Conservation (phyloP, 176 grass and related monocot species). For the Poa annua region DNA sequence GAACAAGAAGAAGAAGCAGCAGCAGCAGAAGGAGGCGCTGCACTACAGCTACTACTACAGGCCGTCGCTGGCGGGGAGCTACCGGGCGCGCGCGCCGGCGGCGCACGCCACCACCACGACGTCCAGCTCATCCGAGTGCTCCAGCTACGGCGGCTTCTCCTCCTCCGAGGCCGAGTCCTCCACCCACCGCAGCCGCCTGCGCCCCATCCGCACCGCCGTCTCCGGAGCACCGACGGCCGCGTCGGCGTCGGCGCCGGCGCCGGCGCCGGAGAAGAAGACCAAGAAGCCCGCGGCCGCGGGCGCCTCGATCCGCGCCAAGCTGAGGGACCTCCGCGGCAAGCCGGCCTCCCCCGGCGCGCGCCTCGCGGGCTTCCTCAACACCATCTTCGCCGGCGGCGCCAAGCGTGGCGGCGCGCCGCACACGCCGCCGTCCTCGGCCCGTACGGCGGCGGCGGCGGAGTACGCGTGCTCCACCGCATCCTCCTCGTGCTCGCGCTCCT, state of each 20-base stretch:
- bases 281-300: constrained; percentile 49
- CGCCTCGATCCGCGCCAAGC: constrained; percentile 66
- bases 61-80: constrained; percentile 61
- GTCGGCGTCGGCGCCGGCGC: constrained; percentile 28
- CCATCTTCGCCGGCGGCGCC: constrained; percentile 58
- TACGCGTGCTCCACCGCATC: constrained; percentile 83
- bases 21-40: constrained; percentile 37
- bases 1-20: constrained; percentile 26
- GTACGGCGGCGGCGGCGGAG: constrained; percentile 4
- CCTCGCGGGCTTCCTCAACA: constrained; percentile 82
- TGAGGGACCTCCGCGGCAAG: constrained; percentile 68
- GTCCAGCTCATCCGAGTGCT: constrained; percentile 94
- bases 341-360: constrained; percentile 82
- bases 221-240: not conserved
- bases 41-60: constrained; percentile 57
- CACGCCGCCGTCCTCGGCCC: constrained; percentile 10
- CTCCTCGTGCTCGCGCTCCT: constrained; percentile 79
- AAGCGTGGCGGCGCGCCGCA: constrained; percentile 35
- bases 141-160: constrained; percentile 94
- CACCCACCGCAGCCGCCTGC: constrained; percentile 43
- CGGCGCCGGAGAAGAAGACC: constrained; percentile 57
- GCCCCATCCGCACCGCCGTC: constrained; percentile 46
- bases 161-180: constrained; percentile 91
- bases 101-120: constrained; percentile 47
- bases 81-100: constrained; percentile 48